A percentile compares a stretch with the other conserved stretches of the same genome.
These are phyloP conservation scores for Limtongia smithiae DNA, from an alignment of 805 yeast species.

Conservation along the genomic window DNA sequence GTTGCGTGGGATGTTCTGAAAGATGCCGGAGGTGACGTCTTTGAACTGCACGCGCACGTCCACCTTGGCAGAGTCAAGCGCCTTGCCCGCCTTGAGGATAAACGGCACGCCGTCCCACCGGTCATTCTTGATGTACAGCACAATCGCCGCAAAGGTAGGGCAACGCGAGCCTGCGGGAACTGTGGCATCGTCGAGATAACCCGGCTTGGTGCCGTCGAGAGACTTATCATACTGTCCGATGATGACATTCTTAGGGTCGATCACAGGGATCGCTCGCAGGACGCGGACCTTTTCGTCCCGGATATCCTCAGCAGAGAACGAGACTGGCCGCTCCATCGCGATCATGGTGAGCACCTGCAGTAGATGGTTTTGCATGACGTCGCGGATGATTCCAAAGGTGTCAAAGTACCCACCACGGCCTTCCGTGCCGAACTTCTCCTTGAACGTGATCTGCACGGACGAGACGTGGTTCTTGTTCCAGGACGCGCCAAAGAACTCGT, in stretches of 20 bases:
- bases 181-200: constrained; percentile 87
- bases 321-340: constrained; percentile 92
- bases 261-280: constrained; percentile 70
- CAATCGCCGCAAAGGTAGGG: constrained; percentile 87
- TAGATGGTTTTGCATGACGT: constrained; percentile 96
- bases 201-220: constrained; percentile 84
- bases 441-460: constrained; percentile 83
- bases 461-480: constrained; percentile 82
- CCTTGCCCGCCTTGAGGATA: constrained; percentile 91
- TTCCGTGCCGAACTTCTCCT: constrained; percentile 98
- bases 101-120: constrained; percentile 99
- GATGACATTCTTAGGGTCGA: constrained; percentile 62
- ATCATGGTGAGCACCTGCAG: constrained; percentile 86
- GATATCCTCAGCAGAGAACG: constrained; percentile 87
- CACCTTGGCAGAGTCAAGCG: constrained; percentile 90
- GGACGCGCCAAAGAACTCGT: constrained; percentile 77
- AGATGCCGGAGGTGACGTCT: constrained; percentile 78
- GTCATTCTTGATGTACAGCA: constrained; percentile 77
- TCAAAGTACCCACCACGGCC: constrained; percentile 99
- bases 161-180: constrained; percentile 78
- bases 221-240: constrained; percentile 86
- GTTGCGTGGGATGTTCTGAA: constrained; percentile 76
- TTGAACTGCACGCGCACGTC: constrained; percentile 92
- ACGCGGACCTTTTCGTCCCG: constrained; percentile 96
- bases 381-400: constrained; percentile 90